Evolutionary conservation across 805 yeast species (phyloP), one percentile per base, ranked within the genome.

Genomic region (Candida tammaniensis): DNA sequence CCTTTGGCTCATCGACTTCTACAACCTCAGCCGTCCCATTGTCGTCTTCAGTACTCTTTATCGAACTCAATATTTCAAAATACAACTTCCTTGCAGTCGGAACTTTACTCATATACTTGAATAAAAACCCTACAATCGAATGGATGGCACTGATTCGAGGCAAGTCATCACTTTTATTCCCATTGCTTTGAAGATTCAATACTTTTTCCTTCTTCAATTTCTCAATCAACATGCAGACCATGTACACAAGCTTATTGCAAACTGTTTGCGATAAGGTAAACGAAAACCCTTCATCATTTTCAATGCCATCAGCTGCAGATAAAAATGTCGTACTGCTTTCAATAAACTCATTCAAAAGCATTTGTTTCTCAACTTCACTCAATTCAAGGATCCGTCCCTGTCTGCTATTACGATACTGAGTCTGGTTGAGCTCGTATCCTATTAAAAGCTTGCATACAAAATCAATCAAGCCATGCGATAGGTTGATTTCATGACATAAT

Each of bases 331-430:
- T 44, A 23, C 63, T 72, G 41, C 74, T 76, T n/a, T 77, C 66
- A 39, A 84, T 66, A 44, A 82, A 79, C 51, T 80, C 87, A 56
- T 82, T 88, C 23, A 84, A 53, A 10, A 84, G 49, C 86, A 82
- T 80, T 44, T 75, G 72, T 40, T 61, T 67, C 46, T 83, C 91
- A 31, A 80, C 66, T 8, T 70, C 76, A 11, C 83, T 74, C 22
- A 83, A 55, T 4, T 55, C 60, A 14, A 83, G 42, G 23, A 41
- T 33, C 0, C 59, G 35, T 0, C 88, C 89, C 43, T 64, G 61
- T 49, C 91, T 66, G 7, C 85, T 75, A 47, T 79, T 78, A 10
- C 53, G 47, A 39, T 64, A 61, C 40, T 46, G 54, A 5, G 11
- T 6, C 8, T 44, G 44, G 14, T 49, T 45, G 5, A 38, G 33